Base-by-base conservation (phyloP, 2,329 filamentous ascomycete species). In the Calonectria naviculata region DNA sequence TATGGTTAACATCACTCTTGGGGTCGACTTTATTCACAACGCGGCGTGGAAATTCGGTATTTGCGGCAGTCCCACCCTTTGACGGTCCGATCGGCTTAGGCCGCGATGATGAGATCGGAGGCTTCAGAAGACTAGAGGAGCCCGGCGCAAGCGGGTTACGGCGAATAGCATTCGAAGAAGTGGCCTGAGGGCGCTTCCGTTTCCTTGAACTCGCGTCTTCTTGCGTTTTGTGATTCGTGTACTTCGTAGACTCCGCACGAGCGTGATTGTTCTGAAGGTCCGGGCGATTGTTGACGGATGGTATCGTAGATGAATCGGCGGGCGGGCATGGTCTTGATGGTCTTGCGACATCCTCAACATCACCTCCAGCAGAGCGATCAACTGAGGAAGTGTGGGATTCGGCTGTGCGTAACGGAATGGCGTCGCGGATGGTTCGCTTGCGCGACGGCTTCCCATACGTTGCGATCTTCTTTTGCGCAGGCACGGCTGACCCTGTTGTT, bases 391-490 rank as follows among this genome's bases (percentile, higher is more conserved):
- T 47, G 46, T 67, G 68, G 1, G 70, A 54, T 61, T 77, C 77
- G n/a, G 72, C 34, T 13, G 77, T 61, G 65, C 73, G 74, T n/a
- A 78, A 60, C 19, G 77, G 73, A 36, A 78, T 72, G 46, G 75
- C 60, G 52, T 73, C 72, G 68, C 73, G 74, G 58, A 73, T 70
- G 12, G 70, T 72, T 52, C 66, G 70, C 61, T 75, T 80, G 71
- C 78, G 78, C 69, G 77, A 73, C 64, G 76, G 38, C 58, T 78
- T 80, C 52, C 78, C 78, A 64, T 80, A 80, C 7, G 78, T 80
- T 67, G 76, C 66, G 24, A 79, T 52, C 68, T 76, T 78, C 67
- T 72, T 78, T 65, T 71, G 71, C 47, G 71, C 47, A 28, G 77
- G 72, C 42, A 76, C 70, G n/a, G 77, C 56, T 42, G 78, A 54